Base-by-base conservation (phyloP, 2,329 filamentous ascomycete genomes). In the Microdochium nivale region DNA sequence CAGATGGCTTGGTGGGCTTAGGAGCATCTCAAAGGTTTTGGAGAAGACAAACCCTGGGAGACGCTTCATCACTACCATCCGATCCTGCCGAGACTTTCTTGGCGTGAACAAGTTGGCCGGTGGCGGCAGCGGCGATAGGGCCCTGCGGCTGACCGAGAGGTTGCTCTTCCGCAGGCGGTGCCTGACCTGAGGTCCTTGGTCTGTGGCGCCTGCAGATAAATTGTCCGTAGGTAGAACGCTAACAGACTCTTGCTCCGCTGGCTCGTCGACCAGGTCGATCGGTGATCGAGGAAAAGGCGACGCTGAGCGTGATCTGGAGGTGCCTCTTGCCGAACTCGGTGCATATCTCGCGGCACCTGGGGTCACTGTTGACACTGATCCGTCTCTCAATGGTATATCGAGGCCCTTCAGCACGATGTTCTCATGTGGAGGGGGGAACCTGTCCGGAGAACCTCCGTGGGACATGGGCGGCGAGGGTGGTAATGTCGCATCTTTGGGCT, bases 1-100 rank as follows among this genome's bases (percentile, higher is more conserved):
- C 2, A 95, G 77, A 59, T 91, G 83, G 16, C 85, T 80, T 0
- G 91, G 90, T n/a, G 90, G 90, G 0, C 87, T 83, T 14, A 96
- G 71, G 3, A 95, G 77, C 27, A 94, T 77, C 49, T 88, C 83
- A 56, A 81, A 84, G 0, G 90, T 90, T 68, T 88, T 91, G 52
- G 85, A 80, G 25, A 95, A 78, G 27, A 95, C 79, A 2, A 83
- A 78, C 49, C 80, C 72, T 1, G 82, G 79, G 27, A 86, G 70
- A 44, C 76, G 71, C 50, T 75, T 73, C 32, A 77, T 70, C 0
- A 73, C 69, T 33, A 70, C 68, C 4, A 78, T 59, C 5, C 67
- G 72, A 40, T 59, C 65, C 33, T 70, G 62, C 52, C 70, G 66
- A 48, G 69, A 62, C 37, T 68, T 60, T 40, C 56, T 61, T 3